Percentiles rank a stretch among this genome's conserved stretches.
These are phyloP conservation scores for Malus sylvestris DNA, from an alignment of 306 rosid genomes.

Conservation along the genomic window DNA sequence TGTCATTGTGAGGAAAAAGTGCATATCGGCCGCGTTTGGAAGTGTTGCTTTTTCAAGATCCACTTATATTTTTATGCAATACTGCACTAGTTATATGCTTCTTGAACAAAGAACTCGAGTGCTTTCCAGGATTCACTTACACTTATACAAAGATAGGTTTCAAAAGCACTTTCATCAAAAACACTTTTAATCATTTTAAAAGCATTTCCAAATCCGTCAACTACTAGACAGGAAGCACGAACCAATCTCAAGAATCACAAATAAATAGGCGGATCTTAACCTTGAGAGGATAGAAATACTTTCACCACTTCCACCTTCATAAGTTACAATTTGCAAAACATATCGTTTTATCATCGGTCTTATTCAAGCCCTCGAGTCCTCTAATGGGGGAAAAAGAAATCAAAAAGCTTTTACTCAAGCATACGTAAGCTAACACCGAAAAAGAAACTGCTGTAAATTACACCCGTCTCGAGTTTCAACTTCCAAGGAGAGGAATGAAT, in stretches of 20 bases:
- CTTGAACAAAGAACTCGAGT: too few species aligned
- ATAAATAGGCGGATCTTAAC: background rate
- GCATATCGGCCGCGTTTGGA: too few species aligned
- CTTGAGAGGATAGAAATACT: background rate
- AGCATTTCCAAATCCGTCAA: too few species aligned
- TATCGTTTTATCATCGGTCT: constrained; percentile 27
- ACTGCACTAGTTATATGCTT: too few species aligned
- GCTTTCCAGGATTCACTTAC: too few species aligned
- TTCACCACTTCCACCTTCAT: background rate
- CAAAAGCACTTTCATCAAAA: too few species aligned
- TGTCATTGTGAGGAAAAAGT: too few species aligned
- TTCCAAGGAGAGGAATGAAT: background rate
- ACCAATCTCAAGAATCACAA: background rate
- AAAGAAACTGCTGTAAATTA: constrained; percentile 5
- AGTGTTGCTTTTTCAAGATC: too few species aligned
- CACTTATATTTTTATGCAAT: too few species aligned
- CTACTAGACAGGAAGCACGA: too few species aligned
- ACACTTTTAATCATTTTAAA: too few species aligned
- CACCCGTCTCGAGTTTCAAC: constrained; percentile 2
- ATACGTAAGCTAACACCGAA: constrained; percentile 2
- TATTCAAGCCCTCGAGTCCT: constrained; percentile 43
- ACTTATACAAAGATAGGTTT: too few species aligned
- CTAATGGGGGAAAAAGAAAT: constrained; percentile 3
- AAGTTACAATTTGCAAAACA: constrained; percentile 13
- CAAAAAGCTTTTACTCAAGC: constrained; percentile 18